Evolutionary conservation across 192 early-diverging fungal genomes (phyloP).

Genomic region (Chytriomyces sp.): DNA sequence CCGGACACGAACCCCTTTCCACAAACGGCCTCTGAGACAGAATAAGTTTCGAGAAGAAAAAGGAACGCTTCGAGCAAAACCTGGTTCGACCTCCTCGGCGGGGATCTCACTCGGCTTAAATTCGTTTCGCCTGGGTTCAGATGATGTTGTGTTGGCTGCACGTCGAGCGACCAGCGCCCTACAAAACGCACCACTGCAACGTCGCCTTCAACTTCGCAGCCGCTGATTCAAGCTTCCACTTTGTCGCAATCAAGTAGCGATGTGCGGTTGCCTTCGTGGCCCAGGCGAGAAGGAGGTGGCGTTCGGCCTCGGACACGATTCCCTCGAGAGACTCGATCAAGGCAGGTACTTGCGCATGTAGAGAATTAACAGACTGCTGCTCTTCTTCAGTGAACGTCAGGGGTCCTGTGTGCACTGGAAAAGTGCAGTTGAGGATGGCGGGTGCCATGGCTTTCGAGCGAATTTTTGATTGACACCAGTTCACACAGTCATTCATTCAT

Average conservation of each 20-base stretch:
- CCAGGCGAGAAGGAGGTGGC: not conserved
- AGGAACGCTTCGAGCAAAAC: too few relatives aligned
- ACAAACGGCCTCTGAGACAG: constrained; percentile 61
- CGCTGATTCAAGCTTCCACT: constrained; percentile 51
- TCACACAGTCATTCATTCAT: not conserved
- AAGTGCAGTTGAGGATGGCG: not conserved
- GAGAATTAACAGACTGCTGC: not conserved
- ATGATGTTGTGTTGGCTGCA: constrained; percentile 71
- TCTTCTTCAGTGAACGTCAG: not conserved
- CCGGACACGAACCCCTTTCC: constrained; percentile 87
- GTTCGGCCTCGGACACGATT: not conserved
- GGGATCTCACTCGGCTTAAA: constrained; percentile 72
- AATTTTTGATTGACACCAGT: not conserved
- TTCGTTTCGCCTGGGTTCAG: constrained; percentile 62
- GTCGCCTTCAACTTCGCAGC: not conserved
- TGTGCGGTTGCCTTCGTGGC: not conserved
- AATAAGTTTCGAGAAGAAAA: not conserved
- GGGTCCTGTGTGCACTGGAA: not conserved
- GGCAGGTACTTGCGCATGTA: not conserved
- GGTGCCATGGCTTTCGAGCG: not conserved
- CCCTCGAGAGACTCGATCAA: constrained; percentile 4
- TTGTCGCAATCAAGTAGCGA: constrained; percentile 70
- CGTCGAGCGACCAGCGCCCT: constrained; percentile 24
- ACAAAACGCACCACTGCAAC: not conserved
- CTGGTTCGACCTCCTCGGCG: constrained; percentile 68